A percentile compares a stretch with the other conserved stretches of the same genome.
phyloP scores from a whole-genome alignment of 1,284 basidiomycete genomes.

The Heterobasidion parviporum region DNA sequence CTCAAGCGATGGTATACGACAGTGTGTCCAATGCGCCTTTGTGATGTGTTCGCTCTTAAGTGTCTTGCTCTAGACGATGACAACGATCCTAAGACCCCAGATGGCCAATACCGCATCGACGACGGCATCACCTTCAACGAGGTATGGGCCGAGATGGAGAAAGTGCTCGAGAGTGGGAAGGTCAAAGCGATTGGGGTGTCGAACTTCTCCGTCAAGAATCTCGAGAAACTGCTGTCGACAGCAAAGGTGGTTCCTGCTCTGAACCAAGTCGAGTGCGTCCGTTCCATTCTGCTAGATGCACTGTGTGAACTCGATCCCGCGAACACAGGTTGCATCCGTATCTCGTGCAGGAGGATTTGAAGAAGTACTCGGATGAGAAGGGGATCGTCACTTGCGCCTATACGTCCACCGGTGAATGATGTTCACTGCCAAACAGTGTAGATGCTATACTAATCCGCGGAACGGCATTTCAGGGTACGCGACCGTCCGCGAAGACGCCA shows the following conservation, averaged over 20 bases:
- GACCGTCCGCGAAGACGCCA: constrained; percentile 30
- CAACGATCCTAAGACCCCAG: not conserved
- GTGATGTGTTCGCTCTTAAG: not conserved
- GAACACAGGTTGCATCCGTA: not conserved
- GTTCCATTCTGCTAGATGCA: not conserved
- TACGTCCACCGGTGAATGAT: not conserved
- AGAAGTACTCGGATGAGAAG: not conserved
- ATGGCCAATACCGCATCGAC: constrained; percentile 1
- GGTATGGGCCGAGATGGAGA: constrained; percentile 40
- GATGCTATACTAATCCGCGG: too few species aligned
- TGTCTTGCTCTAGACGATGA: not conserved
- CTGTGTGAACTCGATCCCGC: too few species aligned
- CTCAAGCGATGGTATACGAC: constrained; percentile 15
- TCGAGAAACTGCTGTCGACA: constrained; percentile 28
- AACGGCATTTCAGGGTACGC: constrained; percentile 19
- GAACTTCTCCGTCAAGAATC: constrained; percentile 34
- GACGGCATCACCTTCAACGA: constrained; percentile 26
- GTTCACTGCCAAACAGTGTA: too few species aligned
- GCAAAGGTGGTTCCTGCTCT: constrained; percentile 26
- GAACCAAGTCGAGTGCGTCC: constrained; percentile 8
- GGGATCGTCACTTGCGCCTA: not conserved
- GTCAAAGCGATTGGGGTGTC: constrained; percentile 39
- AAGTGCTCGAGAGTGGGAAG: constrained; percentile 30
- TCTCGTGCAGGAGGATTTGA: not conserved
- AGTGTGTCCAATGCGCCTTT: not conserved